Evolutionary conservation across 164 flowering plant genomes (phyloP), one percentile per base, ranked within the genome.

Genomic region (Sextonia rubra): DNA sequence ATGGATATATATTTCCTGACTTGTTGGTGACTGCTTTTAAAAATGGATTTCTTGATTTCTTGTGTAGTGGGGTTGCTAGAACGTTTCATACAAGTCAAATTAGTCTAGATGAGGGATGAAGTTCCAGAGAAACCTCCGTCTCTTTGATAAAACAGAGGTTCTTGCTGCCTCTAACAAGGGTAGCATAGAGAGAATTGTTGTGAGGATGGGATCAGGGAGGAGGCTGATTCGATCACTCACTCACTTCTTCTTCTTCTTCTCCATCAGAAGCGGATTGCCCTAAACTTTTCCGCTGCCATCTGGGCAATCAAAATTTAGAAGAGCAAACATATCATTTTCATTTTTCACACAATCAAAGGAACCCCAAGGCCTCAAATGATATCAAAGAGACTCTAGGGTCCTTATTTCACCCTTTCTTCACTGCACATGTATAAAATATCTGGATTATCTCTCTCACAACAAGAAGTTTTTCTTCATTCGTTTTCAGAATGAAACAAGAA

Each of bases 81-180:
- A 32, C 1, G 8, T 1, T 9, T 8, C 9, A 8, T 37, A 8
- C 44, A 37, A 37, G 44, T 37, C 8, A 9, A 37, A n/a, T n/a
- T n/a, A n/a, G n/a, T 6, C 29, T 15, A 69, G 72, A 32, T 70
- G n/a, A 14, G 72, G 49, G 22, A 48, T 24, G 17, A 49, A 70
- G 9, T 4, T 24, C 48, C 72, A 55, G 27, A 70, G 18, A 29
- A 30, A 9, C 27, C 64, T 70, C 72, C 72, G 58, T 60, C 72
- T 58, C 14, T 58, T 60, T 25, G 72, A 70, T 14, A 70, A 15
- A n/a, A 70, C 12, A 26, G 64, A 56, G 1, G 72, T 60, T 29
- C 15, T 70, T 15, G 29, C 72, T 29, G 72, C 72, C 2, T 70
- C 37, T 23, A 17, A 30, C 15, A 60, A 18, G 4, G 64, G n/a